phyloP scores from a whole-genome alignment of 345 rosid genomes.

The Corymbia maculata region DNA sequence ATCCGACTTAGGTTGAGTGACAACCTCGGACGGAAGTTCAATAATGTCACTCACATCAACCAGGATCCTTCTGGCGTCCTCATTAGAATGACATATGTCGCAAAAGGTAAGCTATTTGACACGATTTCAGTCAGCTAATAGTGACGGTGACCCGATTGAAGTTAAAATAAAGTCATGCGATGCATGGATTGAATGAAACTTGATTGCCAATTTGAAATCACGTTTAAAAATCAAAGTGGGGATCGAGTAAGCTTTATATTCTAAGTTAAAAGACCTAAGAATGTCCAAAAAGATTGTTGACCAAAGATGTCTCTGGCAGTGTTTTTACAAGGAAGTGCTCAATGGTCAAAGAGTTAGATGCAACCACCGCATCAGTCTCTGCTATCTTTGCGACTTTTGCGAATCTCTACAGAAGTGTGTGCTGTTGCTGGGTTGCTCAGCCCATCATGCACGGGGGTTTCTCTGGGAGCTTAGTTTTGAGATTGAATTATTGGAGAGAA shows the following conservation, averaged over 20 bases:
- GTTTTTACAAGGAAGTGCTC: background rate
- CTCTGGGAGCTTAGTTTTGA: background rate
- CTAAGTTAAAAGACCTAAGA: background rate
- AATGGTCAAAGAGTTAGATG: background rate
- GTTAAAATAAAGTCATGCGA: background rate
- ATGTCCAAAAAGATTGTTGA: background rate
- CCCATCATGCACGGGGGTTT: background rate
- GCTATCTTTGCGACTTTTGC: background rate
- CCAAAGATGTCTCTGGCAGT: background rate
- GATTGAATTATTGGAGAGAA: background rate
- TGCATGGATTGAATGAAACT: background rate
- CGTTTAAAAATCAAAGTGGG: background rate
- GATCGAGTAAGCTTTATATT: background rate
- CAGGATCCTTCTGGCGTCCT: background rate
- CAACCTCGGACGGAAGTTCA: background rate
- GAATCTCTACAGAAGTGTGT: background rate
- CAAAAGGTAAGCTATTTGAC: background rate
- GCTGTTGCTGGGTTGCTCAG: background rate
- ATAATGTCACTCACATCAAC: background rate
- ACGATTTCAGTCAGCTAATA: fast-evolving
- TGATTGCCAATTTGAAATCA: background rate
- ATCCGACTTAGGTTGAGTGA: background rate
- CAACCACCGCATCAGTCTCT: background rate
- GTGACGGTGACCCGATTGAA: background rate
- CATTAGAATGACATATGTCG: fast-evolving